A percentile compares a stretch with the other conserved stretches of the same genome.
Conservation (phyloP, 768 basidiomycete genomes). For the Tricholoma hemisulphureum region DNA sequence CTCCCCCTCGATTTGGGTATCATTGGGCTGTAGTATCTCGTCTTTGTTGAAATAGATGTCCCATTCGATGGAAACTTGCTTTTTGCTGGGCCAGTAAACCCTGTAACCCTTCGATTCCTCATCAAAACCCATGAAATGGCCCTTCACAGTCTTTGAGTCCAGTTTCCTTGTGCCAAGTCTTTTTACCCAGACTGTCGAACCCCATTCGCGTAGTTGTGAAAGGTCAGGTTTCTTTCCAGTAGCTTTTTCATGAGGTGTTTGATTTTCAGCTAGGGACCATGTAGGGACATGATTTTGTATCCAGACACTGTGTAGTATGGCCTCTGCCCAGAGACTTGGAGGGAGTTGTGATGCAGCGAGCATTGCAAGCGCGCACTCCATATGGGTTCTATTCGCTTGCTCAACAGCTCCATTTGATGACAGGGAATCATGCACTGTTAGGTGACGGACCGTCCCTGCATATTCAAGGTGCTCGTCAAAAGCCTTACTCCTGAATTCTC, state of each 20-base stretch:
- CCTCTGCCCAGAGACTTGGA: too few species aligned
- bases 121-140: too few species aligned
- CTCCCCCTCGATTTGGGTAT: not conserved
- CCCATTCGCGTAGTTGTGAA: too few species aligned
- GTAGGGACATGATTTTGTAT: slow-evolving; percentile 5
- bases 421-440: not conserved
- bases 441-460: not conserved
- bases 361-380: not conserved
- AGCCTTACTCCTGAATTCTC: too few species aligned
- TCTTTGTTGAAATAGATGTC: slow-evolving; percentile 13
- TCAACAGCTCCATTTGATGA: slow-evolving; percentile 7
- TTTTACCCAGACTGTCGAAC: not conserved
- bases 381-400: slow-evolving; percentile 2
- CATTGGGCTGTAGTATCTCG: not conserved
- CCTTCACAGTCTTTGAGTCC: too few species aligned
- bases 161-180: too few species aligned
- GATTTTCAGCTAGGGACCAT: slow-evolving; percentile 2
- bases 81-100: too few species aligned
- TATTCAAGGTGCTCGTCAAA: not conserved
- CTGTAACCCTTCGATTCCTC: slow-evolving; percentile 4
- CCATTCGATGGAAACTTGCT: not conserved
- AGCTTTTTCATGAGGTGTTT: slow-evolving; percentile 4
- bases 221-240: slow-evolving; percentile 6
- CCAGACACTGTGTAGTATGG: not conserved
- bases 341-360: too few species aligned